Evolutionary conservation across 2,329 filamentous ascomycete species (phyloP).

Genomic region (Cytospora piceicola): DNA sequence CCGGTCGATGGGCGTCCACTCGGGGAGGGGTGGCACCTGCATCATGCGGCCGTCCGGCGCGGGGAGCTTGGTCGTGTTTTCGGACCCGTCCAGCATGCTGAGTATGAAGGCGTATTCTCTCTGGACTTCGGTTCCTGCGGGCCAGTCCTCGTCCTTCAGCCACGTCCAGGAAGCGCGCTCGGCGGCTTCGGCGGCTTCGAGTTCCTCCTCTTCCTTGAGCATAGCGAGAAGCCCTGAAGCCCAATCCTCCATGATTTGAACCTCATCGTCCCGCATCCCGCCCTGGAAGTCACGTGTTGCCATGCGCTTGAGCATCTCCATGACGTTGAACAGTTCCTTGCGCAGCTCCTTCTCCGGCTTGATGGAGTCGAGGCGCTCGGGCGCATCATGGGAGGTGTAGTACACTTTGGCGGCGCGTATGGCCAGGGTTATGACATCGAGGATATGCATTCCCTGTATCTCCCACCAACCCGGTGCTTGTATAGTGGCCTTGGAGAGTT

Average conservation of each 20-base stretch:
- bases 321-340: constrained; percentile 78
- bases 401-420: constrained; percentile 95
- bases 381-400: constrained; percentile 89
- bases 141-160: constrained; percentile 77
- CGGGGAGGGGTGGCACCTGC: constrained; percentile 61
- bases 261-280: constrained; percentile 79
- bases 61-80: constrained; percentile 25
- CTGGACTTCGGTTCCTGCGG: constrained; percentile 65
- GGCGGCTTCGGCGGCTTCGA: constrained; percentile 72
- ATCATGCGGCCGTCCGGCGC: constrained; percentile 48
- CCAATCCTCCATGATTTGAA: constrained; percentile 77
- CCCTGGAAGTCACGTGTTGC: constrained; percentile 84
- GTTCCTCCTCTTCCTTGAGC: constrained; percentile 74
- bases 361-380: constrained; percentile 82
- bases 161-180: constrained; percentile 80
- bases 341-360: constrained; percentile 86
- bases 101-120: constrained; percentile 81
- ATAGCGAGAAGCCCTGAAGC: constrained; percentile 77
- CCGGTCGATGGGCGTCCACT: constrained; percentile 65
- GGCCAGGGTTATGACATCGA: constrained; percentile 92
- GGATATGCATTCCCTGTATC: constrained; percentile 86
- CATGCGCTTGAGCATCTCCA: constrained; percentile 92
- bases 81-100: constrained; percentile 58
- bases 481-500: constrained; percentile 35
- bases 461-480: constrained; percentile 74